Base-by-base conservation (phyloP, 208 protist species). In the Leishmania guyanensis region DNA sequence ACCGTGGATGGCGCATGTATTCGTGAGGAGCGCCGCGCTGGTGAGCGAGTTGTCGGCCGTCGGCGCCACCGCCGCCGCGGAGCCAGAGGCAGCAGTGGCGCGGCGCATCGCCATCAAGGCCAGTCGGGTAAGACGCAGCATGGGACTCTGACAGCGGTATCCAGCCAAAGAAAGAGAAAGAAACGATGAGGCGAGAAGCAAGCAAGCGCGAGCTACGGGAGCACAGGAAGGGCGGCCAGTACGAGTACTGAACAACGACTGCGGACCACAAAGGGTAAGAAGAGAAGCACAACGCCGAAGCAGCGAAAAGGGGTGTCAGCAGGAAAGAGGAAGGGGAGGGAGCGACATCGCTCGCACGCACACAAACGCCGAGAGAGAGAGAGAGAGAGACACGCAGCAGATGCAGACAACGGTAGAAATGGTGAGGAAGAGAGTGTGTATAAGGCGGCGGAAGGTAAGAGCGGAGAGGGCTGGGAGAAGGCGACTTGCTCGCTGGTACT, bases 1-100 rank as follows among this genome's bases (percentile, higher is more conserved):
- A 36, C 94, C 93, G 84, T 97, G 94, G 46, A 97, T 89, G 48
- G 56, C 33, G 48, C 94, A 80, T 4, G 33, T 39, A 16, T 29
- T 33, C 20, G 26, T 68, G 50, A n/a, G 46, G 29, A 80, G 54
- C 26, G 60, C 46, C 39, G 64, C 64, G 66, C 36, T 48, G 46
- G 43, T 51, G 10, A 29, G 53, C 43, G 26, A 26, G 26, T n/a
- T 54, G 46, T 2, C 33, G 10, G 36, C 26, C 53, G n/a, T 66
- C 16, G 60, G 26, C 43, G n/a, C 53, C 75, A 33, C 53, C 29
- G 56, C 29, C 22, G n/a, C 43, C 20, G 75, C 36, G 60, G 58
- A 36, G n/a, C 58, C 58, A 50, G 58, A 20, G 75, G 60, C 22
- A 50, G 26, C 54, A 10, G 58, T 22, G 22, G 16, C 54, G 26